Percentiles rank a stretch among this genome's conserved stretches.
phyloP scores from a whole-genome alignment of 345 rosid genomes.

The Salix dunnii region DNA sequence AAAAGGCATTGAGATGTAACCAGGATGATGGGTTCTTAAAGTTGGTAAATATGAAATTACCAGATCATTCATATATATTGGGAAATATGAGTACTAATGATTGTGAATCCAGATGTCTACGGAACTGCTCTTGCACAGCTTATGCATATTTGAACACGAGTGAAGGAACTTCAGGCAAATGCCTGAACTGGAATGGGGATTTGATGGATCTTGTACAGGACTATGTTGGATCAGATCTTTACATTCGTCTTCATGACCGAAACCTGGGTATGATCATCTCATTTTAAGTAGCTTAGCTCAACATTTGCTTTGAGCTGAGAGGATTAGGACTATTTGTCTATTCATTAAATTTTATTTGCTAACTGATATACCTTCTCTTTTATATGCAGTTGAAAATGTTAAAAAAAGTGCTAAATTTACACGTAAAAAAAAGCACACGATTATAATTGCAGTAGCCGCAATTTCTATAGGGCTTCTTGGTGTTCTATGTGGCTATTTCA shows the following conservation, averaged over 20 bases:
- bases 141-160: not conserved
- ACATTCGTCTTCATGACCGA: not conserved
- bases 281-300: not conserved
- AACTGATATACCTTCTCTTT: not conserved
- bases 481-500: not conserved
- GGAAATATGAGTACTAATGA: not conserved
- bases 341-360: not conserved
- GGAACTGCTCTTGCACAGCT: constrained; percentile 20
- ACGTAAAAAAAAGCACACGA: not conserved
- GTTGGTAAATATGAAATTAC: constrained; percentile 2
- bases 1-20: not conserved
- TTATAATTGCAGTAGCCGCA: not conserved
- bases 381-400: not conserved
- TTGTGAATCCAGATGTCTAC: constrained; percentile 8
- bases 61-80: not conserved
- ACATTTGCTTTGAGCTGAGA: not conserved
- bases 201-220: constrained; percentile 5
- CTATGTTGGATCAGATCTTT: not conserved
- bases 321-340: not conserved
- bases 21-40: not conserved
- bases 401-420: not conserved
- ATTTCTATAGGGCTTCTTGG: not conserved
- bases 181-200: constrained; percentile 13
- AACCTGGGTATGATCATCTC: not conserved
- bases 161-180: not conserved